A percentile compares a stretch with the other conserved stretches of the same genome.
These are phyloP conservation scores for Verticillium longisporum DNA, from an alignment of 2,329 filamentous ascomycete genomes.

Conservation along the genomic window DNA sequence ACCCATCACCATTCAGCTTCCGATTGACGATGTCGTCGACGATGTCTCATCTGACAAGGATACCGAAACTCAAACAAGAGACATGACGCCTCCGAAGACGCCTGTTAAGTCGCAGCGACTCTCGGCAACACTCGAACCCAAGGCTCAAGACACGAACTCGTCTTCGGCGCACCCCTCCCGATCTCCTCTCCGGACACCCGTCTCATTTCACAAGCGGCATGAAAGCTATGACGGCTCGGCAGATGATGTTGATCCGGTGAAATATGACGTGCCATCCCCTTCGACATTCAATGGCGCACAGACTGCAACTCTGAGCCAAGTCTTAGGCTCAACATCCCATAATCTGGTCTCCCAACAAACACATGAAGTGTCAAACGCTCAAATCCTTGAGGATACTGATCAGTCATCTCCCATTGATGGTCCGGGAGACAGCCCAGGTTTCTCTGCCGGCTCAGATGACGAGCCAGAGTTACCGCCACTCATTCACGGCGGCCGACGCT, in stretches of 20 bases:
- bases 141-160: neutral
- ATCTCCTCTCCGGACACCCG: neutral
- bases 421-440: neutral
- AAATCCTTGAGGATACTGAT: conserved; percentile 1
- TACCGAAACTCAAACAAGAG: neutral
- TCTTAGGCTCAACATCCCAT: neutral
- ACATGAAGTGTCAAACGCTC: neutral
- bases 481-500: conserved; percentile 19
- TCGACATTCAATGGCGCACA: neutral
- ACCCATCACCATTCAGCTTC: conserved; percentile 4
- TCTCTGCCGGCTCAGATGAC: conserved; percentile 13
- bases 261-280: neutral
- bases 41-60: neutral
- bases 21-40: neutral
- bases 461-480: conserved; percentile 29
- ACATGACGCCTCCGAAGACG: neutral
- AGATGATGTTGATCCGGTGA: conserved; percentile 1
- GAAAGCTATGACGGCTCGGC: neutral
- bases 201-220: neutral
- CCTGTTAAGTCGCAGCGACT: neutral
- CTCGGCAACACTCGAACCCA: neutral
- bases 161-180: neutral
- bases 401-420: neutral
- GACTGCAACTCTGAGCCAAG: neutral
- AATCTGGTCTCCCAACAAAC: conserved; percentile 2